Evolutionary conservation across 306 rosid species (phyloP).

Genomic region (Crataegus laevigata): DNA sequence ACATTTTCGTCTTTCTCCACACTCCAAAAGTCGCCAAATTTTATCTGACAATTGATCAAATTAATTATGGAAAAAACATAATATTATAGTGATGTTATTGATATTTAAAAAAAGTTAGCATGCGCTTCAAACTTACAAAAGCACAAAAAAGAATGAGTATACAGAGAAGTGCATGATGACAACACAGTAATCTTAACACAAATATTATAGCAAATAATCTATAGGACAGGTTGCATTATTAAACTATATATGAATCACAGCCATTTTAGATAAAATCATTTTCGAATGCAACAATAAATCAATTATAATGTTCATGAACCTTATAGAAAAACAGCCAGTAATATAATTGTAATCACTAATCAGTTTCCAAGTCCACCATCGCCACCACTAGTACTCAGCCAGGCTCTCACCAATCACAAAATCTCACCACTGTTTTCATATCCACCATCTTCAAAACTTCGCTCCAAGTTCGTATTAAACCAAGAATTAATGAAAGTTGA

Average conservation of each 20-base stretch:
- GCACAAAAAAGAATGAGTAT: too few relatives aligned
- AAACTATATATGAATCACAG: not conserved
- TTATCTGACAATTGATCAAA: not conserved
- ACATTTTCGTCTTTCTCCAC: not conserved
- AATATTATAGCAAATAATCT: too few relatives aligned
- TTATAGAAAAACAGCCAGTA: not conserved
- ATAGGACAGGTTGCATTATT: not conserved
- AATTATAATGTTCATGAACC: not conserved
- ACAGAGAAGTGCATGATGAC: not conserved
- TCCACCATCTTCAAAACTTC: not conserved
- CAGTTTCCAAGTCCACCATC: not conserved
- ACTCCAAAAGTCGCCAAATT: not conserved
- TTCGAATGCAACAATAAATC: not conserved
- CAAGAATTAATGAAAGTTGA: not conserved
- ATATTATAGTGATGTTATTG: too few relatives aligned
- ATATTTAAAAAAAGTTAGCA: too few relatives aligned
- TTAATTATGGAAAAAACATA: too few relatives aligned
- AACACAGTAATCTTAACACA: too few relatives aligned
- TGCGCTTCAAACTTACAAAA: not conserved
- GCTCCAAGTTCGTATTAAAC: not conserved
- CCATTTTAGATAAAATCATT: not conserved
- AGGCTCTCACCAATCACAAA: conserved; percentile 3
- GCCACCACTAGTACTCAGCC: not conserved
- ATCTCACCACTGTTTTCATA: not conserved
- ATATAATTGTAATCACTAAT: not conserved